phyloP scores from a whole-genome alignment of 768 basidiomycete genomes.

The Lentinula sp. region DNA sequence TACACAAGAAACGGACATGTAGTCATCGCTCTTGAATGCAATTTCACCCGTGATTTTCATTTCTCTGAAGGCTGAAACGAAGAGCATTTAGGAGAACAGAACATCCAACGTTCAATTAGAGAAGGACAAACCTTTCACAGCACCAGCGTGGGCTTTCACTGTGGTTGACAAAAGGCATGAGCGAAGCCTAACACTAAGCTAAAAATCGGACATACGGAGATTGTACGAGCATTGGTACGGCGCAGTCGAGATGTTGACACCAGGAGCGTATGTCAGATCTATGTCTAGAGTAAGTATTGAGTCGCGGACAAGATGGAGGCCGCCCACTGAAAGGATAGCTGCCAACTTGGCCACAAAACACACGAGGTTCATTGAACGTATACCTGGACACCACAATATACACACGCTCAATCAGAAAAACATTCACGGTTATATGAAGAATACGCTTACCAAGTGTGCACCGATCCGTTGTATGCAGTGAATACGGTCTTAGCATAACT shows the following conservation, averaged over 20 bases:
- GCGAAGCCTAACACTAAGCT: neutral
- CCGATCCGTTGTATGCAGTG: conserved; percentile 39
- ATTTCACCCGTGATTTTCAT: conserved; percentile 46
- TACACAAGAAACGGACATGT: conserved; percentile 24
- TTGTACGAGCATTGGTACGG: conserved; percentile 37
- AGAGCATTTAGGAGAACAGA: too few species aligned
- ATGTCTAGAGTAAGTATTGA: neutral
- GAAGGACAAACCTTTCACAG: conserved; percentile 34
- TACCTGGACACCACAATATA: conserved; percentile 22
- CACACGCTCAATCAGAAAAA: neutral
- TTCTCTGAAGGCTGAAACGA: conserved; percentile 31
- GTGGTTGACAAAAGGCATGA: neutral
- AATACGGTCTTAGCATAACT: conserved; percentile 47
- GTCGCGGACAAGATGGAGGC: conserved; percentile 1
- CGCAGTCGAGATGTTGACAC: conserved; percentile 36
- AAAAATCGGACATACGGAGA: conserved; percentile 23
- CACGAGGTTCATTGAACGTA: conserved; percentile 50
- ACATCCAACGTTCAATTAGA: neutral
- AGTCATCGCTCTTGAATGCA: conserved; percentile 49
- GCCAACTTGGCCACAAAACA: conserved; percentile 31
- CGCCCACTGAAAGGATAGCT: conserved; percentile 35
- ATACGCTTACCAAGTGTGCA: conserved; percentile 36
- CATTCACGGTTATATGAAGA: neutral
- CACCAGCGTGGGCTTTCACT: conserved; percentile 45
- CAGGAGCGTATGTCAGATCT: conserved; percentile 34